phyloP scores from a whole-genome alignment of 129 eudicot species.

The sunflower (Helianthus annuus) region DNA sequence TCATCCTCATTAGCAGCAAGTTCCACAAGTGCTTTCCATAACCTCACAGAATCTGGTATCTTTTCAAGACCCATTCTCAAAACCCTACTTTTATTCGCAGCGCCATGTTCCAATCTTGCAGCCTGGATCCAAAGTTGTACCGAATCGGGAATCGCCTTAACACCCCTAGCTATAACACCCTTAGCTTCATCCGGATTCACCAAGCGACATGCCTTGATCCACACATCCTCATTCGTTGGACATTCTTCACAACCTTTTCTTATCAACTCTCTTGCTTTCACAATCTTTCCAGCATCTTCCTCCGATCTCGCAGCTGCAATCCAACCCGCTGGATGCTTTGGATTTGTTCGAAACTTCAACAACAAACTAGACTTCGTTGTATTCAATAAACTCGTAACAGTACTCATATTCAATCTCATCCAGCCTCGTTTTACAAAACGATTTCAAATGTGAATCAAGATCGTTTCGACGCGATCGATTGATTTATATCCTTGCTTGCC shows the following conservation, averaged over 20 bases:
- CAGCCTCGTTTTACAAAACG: no score
- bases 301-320: slow-evolving; percentile 89
- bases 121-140: slow-evolving; percentile 96
- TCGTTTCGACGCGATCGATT: no score
- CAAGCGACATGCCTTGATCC: slow-evolving; percentile 91
- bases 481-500: no score
- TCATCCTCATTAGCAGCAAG: slow-evolving; percentile 89
- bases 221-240: slow-evolving; percentile 87
- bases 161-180: slow-evolving; percentile 47
- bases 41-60: slow-evolving; percentile 89
- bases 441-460: no score
- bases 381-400: slow-evolving; percentile 70
- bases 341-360: slow-evolving; percentile 80
- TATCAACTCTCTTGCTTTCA: slow-evolving; percentile 67
- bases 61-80: slow-evolving; percentile 86
- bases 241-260: slow-evolving; percentile 86
- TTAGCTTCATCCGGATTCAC: slow-evolving; percentile 70
- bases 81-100: slow-evolving; percentile 67
- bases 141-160: slow-evolving; percentile 31
- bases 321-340: slow-evolving; percentile 95
- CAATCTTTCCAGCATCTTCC: slow-evolving; percentile 86
- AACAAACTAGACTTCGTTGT: slow-evolving; percentile 80
- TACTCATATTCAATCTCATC: no score
- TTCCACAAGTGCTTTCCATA: slow-evolving; percentile 96
- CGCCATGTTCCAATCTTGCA: slow-evolving; percentile 76